A percentile compares a stretch with the other conserved stretches of the same genome.
These are phyloP conservation scores for Trichoderma endophyticum DNA, from an alignment of 2,329 filamentous ascomycete genomes.

Conservation along the genomic window DNA sequence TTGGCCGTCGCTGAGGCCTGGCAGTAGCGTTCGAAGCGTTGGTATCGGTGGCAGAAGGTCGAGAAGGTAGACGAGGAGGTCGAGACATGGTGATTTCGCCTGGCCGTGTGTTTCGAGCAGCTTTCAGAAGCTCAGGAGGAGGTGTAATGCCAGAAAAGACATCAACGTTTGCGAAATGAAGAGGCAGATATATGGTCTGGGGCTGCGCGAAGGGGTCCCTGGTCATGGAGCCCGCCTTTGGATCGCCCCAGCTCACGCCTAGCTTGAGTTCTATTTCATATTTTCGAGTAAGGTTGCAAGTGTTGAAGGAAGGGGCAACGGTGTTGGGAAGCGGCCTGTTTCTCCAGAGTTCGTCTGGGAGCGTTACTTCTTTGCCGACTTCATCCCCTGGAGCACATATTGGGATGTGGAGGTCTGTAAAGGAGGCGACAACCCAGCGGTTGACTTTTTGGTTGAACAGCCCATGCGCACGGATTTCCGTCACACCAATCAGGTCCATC, in stretches of 20 bases:
- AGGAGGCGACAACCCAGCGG: constrained; percentile 72
- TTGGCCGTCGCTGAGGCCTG: constrained; percentile 24
- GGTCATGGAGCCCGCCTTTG: constrained; percentile 34
- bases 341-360: constrained; percentile 73
- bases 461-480: constrained; percentile 74
- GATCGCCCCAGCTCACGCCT: constrained; percentile 70
- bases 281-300: constrained; percentile 78
- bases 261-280: constrained; percentile 84
- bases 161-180: constrained; percentile 70
- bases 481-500: constrained; percentile 76
- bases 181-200: constrained; percentile 74
- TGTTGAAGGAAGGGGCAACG: constrained; percentile 79
- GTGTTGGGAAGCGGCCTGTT: constrained; percentile 73
- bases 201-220: constrained; percentile 36
- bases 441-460: constrained; percentile 66
- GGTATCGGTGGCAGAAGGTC: constrained; percentile 29
- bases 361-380: constrained; percentile 62
- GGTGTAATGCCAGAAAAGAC: constrained; percentile 88
- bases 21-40: constrained; percentile 21
- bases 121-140: constrained; percentile 69
- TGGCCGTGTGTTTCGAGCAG: constrained; percentile 40
- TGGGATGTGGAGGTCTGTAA: constrained; percentile 67
- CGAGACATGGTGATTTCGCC: constrained; percentile 35
- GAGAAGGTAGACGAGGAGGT: constrained; percentile 37
- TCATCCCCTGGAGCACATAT: constrained; percentile 54